Conservation (phyloP, 768 basidiomycete genomes). For the Lentinula guzmanii region DNA sequence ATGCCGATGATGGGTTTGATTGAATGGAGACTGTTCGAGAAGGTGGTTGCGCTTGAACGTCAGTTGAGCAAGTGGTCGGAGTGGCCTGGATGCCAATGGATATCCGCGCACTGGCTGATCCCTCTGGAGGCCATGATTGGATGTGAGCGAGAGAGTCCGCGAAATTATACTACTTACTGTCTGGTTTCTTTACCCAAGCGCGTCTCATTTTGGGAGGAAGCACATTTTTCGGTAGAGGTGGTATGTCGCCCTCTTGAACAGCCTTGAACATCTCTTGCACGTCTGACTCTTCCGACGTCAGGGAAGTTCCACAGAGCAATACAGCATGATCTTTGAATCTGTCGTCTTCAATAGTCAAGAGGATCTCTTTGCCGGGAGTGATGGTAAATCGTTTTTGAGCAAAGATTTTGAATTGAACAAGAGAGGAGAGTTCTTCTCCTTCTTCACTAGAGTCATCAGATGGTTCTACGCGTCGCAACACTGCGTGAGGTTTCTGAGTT, state of each 20-base stretch:
- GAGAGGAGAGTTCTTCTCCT: slow-evolving; percentile 22
- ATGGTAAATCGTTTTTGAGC: slow-evolving; percentile 66
- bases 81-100: slow-evolving; percentile 43
- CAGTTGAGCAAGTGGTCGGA: slow-evolving; percentile 19
- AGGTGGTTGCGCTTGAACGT: slow-evolving; percentile 33
- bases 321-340: slow-evolving; percentile 51
- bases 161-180: slow-evolving; percentile 29
- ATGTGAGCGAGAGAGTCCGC: background rate
- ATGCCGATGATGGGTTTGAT: slow-evolving; percentile 11
- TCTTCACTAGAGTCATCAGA: slow-evolving; percentile 40
- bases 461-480: slow-evolving; percentile 55
- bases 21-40: slow-evolving; percentile 34
- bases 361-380: slow-evolving; percentile 65
- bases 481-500: slow-evolving; percentile 62
- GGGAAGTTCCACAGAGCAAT: slow-evolving; percentile 50
- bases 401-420: slow-evolving; percentile 58
- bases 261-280: slow-evolving; percentile 33
- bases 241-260: slow-evolving; percentile 28
- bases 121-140: background rate
- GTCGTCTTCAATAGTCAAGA: slow-evolving; percentile 53
- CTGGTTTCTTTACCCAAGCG: slow-evolving; percentile 46
- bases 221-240: slow-evolving; percentile 22
- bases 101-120: slow-evolving; percentile 12
- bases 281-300: slow-evolving; percentile 27
- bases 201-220: slow-evolving; percentile 64